Conservation (phyloP, 805 yeast genomes). For the Vanderwaltozyma tropicalis region DNA sequence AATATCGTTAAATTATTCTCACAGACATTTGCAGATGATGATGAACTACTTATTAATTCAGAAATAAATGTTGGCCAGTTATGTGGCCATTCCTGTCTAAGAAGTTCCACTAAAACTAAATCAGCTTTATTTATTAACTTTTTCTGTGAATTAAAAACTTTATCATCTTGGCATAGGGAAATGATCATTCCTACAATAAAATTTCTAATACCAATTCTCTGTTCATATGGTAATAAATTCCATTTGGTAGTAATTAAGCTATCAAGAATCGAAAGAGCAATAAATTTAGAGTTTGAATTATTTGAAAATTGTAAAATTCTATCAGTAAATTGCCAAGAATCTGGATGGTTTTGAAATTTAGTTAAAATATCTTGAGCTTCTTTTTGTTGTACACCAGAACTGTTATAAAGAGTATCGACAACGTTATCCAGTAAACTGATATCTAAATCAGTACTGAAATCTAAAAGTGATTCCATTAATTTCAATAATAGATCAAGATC, state of each 20-base stretch:
- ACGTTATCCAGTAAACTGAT: constrained; percentile 66
- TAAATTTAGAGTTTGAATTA: constrained; percentile 78
- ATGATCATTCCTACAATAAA: constrained; percentile 89
- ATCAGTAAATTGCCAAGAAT: constrained; percentile 88
- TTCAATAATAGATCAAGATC: neutral
- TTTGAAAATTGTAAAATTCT: constrained; percentile 65
- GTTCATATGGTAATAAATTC: constrained; percentile 81
- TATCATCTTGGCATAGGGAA: constrained; percentile 73
- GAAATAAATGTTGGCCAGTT: constrained; percentile 95
- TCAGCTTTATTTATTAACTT: constrained; percentile 86
- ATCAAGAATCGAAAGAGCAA: constrained; percentile 82
- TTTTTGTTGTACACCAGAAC: constrained; percentile 54
- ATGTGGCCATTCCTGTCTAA: constrained; percentile 97
- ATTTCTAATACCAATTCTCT: constrained; percentile 82
- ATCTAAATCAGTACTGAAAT: constrained; percentile 73
- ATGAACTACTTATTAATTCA: constrained; percentile 73
- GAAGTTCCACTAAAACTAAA: constrained; percentile 79
- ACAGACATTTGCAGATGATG: constrained; percentile 80
- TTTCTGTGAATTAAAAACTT: constrained; percentile 52
- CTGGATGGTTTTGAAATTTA: constrained; percentile 83
- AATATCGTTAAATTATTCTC: constrained; percentile 91
- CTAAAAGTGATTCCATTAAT: constrained; percentile 73
- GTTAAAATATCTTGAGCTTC: constrained; percentile 60
- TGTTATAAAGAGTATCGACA: constrained; percentile 72
- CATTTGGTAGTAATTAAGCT: constrained; percentile 79